A percentile compares a stretch with the other conserved stretches of the same genome.
Evolutionary conservation across 768 basidiomycete genomes (phyloP).

Genomic region (Chiua virens): DNA sequence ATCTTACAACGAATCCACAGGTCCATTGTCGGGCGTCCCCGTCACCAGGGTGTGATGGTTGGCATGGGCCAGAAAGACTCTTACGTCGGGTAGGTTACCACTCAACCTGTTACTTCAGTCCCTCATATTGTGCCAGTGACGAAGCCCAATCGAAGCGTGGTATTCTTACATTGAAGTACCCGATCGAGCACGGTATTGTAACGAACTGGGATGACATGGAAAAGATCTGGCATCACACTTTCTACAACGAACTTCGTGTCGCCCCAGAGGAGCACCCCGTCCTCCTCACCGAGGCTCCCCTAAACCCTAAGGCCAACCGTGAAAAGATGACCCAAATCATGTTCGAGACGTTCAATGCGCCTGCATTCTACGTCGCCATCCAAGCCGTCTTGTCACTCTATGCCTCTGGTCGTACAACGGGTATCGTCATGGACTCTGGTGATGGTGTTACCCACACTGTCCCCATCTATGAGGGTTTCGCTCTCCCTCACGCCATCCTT

Average conservation of each 20-base stretch:
- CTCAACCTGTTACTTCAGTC: conserved; percentile 5
- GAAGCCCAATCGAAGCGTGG: conserved; percentile 95
- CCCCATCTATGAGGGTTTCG: conserved; percentile 94
- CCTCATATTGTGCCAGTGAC: conserved; percentile 50
- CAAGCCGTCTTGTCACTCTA: conserved; percentile 79
- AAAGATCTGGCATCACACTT: conserved; percentile 98
- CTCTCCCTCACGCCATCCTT: conserved; percentile 89
- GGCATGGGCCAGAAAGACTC: conserved; percentile 98
- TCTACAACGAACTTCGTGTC: conserved; percentile 81
- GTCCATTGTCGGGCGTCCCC: conserved; percentile 92
- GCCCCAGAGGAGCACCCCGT: conserved; percentile 78
- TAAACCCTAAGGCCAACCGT: conserved; percentile 72
- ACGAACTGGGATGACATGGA: conserved; percentile 99
- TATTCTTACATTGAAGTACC: conserved; percentile 91
- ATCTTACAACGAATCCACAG: conserved; percentile 37
- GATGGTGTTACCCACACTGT: conserved; percentile 97
- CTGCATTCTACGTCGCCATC: conserved; percentile 74
- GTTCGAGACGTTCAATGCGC: conserved; percentile 77
- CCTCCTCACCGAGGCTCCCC: conserved; percentile 68
- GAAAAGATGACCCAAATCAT: conserved; percentile 81
- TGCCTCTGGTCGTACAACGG: conserved; percentile 93
- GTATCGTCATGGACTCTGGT: conserved; percentile 94
- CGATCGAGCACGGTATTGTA: conserved; percentile 91
- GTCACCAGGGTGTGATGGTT: conserved; percentile 95
- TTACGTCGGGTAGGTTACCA: conserved; percentile 73